Base-by-base conservation (phyloP, 2,329 filamentous ascomycete species). In the Cryoendolithus antarcticus region DNA sequence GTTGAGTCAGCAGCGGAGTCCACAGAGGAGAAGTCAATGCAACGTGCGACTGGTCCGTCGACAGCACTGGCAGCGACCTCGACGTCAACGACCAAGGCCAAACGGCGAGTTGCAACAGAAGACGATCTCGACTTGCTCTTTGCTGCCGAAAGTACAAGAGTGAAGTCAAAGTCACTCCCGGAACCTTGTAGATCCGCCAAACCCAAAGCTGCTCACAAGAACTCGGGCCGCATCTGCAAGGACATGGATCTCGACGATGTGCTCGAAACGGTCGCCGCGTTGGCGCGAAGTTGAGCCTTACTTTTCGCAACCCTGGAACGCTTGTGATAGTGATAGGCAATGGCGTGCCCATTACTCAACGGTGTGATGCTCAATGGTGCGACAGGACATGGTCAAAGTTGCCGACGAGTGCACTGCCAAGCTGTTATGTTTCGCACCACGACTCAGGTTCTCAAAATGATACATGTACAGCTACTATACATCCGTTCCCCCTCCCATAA, bases 201-300 rank as follows among this genome's bases (percentile, higher is more conserved):
- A 6, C 13, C 32, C n/a, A 40, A 40, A 15, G 24, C n/a, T 4
- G 28, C 29, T 9, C 38, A 13, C 28, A 29, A 15, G 28, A 15
- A 19, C 6, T 9, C 21, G 24, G 28, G 15, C 10, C 21, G 31
- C 4, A 9, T 7, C 12, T 28, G n/a, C n/a, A 40, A 40, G 8
- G 51, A 52, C 12, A 43, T 54, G 27, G 53, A 57, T 34, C 37
- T 56, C 9, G 54, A 57, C 34, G 52, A 57, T 34, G 38, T 57
- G 21, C 38, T 55, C 8, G 46, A 46, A 31, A 52, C 47, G 24
- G 50, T 57, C 30, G 49, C 47, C 4, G 36, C 43, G 10, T 49
- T 49, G 36, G 51, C 38, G 29, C 19, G 19, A 21, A 21, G 19
- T 21, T n/a, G 30, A n/a, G 30, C 10, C 10, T n/a, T n/a, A 13